Conservation (phyloP, 2,329 filamentous ascomycete species). For the Cladorrhinum sp. region DNA sequence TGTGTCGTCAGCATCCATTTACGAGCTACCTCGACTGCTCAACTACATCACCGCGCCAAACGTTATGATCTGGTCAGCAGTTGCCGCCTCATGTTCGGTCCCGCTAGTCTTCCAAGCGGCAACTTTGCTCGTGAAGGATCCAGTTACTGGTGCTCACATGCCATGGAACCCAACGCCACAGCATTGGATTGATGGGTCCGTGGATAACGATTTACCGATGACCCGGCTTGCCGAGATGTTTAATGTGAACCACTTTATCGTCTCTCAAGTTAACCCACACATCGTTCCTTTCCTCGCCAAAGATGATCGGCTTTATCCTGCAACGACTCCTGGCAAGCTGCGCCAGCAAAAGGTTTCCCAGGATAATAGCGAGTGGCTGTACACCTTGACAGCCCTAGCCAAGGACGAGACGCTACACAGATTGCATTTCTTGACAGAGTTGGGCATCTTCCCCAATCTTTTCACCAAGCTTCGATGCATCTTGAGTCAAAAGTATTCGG, state of each 20-base stretch:
- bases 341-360: conserved; percentile 11
- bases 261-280: conserved; percentile 94
- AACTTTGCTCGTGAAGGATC: conserved; percentile 79
- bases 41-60: conserved; percentile 94
- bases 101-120: conserved; percentile 81
- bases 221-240: conserved; percentile 89
- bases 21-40: conserved; percentile 80
- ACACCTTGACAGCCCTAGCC: conserved; percentile 67
- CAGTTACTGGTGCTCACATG: conserved; percentile 69
- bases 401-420: conserved; percentile 78
- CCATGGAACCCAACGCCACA: conserved; percentile 86
- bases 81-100: conserved; percentile 92
- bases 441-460: conserved; percentile 76
- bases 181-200: conserved; percentile 89
- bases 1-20: conserved; percentile 82
- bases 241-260: conserved; percentile 97
- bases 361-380: conserved; percentile 50
- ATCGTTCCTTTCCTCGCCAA: conserved; percentile 80
- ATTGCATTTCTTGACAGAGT: conserved; percentile 74
- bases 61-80: conserved; percentile 93
- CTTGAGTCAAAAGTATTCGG: conserved; percentile 85
- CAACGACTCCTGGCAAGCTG: conserved; percentile 26
- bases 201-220: conserved; percentile 92
- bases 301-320: conserved; percentile 59
- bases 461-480: conserved; percentile 77